Percentiles rank a stretch among this genome's conserved stretches.
Conservation (phyloP, 2,329 filamentous ascomycete genomes). For the Fusarium sp. region DNA sequence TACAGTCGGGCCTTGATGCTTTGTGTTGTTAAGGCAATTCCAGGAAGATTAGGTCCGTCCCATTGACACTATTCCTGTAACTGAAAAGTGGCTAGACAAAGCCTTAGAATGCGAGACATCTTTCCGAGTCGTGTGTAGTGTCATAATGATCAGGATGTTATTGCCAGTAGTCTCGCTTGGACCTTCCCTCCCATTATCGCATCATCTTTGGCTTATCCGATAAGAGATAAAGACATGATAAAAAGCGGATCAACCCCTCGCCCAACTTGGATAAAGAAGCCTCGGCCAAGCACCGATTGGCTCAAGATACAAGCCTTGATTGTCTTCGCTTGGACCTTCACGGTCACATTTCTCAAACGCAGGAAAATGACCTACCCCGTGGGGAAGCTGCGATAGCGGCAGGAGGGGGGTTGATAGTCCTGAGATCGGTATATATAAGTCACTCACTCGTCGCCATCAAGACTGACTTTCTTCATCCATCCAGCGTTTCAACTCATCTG, state of each 20-base stretch:
- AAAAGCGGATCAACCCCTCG: not conserved
- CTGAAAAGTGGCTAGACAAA: fast-evolving
- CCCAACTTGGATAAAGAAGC: not conserved
- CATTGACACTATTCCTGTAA: fast-evolving
- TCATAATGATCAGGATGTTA: not conserved
- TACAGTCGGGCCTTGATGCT: no score
- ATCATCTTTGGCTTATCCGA: not conserved
- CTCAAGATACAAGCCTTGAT: not conserved
- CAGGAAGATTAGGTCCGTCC: not conserved
- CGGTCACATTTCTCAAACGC: not conserved
- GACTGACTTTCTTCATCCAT: no score
- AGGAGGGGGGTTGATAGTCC: not conserved
- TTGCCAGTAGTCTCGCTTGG: not conserved
- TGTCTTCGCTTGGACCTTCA: slow-evolving; percentile 1
- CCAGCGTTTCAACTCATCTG: no score
- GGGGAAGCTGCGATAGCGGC: not conserved
- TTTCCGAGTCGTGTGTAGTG: no score
- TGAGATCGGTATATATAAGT: not conserved
- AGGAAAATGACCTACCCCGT: not conserved
- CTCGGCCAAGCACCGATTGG: not conserved
- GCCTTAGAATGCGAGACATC: not conserved
- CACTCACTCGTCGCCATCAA: not conserved
- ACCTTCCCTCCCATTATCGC: not conserved
- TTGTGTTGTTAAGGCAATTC: no score
- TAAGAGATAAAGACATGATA: not conserved